Percentiles rank a stretch among this genome's conserved stretches.
These are phyloP conservation scores for Arachis monticola DNA, from an alignment of 331 rosid species.

Conservation along the genomic window DNA sequence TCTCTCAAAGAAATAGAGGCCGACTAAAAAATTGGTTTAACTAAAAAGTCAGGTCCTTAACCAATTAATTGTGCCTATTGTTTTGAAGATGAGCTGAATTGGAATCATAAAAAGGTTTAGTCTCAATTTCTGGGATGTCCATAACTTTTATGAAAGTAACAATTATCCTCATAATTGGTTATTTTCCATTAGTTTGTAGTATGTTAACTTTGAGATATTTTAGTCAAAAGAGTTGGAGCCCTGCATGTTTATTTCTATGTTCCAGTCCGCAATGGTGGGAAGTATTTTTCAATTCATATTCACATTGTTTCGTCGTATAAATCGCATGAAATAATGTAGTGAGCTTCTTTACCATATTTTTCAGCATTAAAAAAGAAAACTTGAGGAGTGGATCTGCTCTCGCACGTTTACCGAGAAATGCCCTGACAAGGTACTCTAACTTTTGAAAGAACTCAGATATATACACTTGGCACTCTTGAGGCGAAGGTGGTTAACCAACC, in stretches of 20 bases:
- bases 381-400: slow-evolving; percentile 84
- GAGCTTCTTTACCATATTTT: slow-evolving; percentile 23
- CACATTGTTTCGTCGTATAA: slow-evolving; percentile 16
- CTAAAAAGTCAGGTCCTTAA: slow-evolving; percentile 74
- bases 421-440: slow-evolving; percentile 60
- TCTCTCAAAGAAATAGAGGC: slow-evolving; percentile 49
- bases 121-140: slow-evolving; percentile 25
- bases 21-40: slow-evolving; percentile 40
- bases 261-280: slow-evolving; percentile 13
- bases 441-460: background rate
- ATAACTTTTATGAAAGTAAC: slow-evolving; percentile 25
- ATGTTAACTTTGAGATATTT: slow-evolving; percentile 13
- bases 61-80: slow-evolving; percentile 86
- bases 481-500: background rate
- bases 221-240: slow-evolving; percentile 29
- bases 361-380: slow-evolving; percentile 91
- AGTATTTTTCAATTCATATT: slow-evolving; percentile 26
- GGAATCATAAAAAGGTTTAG: slow-evolving; percentile 95
- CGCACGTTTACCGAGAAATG: slow-evolving; percentile 67
- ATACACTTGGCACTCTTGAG: background rate
- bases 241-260: slow-evolving; percentile 28
- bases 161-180: background rate
- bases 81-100: slow-evolving; percentile 94
- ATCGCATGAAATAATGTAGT: slow-evolving; percentile 26
- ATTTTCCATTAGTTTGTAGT: slow-evolving; percentile 15